Percentiles rank a stretch among this genome's conserved stretches.
Evolutionary conservation across 2,329 filamentous ascomycete genomes (phyloP).

Genomic region (Aspergillus novofumigatus): DNA sequence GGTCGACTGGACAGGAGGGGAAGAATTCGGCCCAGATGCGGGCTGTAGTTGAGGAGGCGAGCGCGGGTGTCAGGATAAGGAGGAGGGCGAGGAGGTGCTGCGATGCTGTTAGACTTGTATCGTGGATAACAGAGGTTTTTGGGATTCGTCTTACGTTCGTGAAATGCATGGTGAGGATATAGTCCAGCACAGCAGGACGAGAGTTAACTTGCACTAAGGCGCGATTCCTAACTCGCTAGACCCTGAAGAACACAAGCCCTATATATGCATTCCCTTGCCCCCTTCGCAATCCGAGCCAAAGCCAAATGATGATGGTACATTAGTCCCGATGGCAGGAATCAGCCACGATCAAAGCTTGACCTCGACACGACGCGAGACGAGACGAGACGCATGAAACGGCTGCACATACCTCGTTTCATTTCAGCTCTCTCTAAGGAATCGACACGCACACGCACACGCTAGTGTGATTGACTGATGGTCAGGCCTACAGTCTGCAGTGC

Average conservation of each 20-base stretch:
- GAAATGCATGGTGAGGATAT: conserved; percentile 6
- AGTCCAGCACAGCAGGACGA: neutral
- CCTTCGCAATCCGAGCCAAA: too few relatives aligned
- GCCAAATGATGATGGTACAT: neutral
- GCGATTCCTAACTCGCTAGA: too few relatives aligned
- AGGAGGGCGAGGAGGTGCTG: conserved; percentile 16
- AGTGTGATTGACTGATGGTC: neutral
- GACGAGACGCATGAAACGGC: neutral
- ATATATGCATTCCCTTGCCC: too few relatives aligned
- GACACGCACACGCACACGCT: neutral
- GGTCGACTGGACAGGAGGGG: conserved; percentile 21
- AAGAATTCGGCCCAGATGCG: conserved; percentile 30
- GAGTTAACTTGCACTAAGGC: too few relatives aligned
- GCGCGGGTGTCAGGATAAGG: conserved; percentile 17
- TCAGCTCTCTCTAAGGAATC: neutral
- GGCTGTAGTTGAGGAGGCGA: conserved; percentile 18
- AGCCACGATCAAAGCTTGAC: neutral
- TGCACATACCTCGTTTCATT: neutral
- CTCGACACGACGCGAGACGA: neutral
- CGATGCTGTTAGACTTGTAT: conserved; percentile 32
- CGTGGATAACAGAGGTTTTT: conserved; percentile 29
- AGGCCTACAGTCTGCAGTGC: neutral
- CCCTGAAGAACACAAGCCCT: too few relatives aligned
- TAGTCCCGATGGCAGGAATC: neutral
- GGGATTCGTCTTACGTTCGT: conserved; percentile 6